Evolutionary conservation across 2,329 filamentous ascomycete genomes (phyloP), one percentile per base, ranked within the genome.

Genomic region (Apiospora sp.): DNA sequence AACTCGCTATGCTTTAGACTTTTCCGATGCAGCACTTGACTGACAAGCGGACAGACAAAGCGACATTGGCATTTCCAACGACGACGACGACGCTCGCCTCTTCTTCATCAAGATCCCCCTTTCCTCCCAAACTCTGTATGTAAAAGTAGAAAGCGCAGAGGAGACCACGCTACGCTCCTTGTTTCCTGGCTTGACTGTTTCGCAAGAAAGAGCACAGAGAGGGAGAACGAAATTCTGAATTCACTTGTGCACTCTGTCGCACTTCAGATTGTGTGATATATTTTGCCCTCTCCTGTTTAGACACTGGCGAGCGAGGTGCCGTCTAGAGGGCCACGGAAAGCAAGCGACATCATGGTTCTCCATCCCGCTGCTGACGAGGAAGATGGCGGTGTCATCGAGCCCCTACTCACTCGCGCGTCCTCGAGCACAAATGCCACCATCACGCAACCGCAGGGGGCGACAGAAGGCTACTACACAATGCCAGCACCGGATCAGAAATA

Each of bases 381-480:
- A 41, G 58, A 64, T 41, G 58, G 58, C 34, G 58, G 58, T 1
- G 58, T 64, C 58, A 64, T 37, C 34, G 30, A 41, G 5, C 58
- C 58, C 10, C 58, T 64, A 6, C 34, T 64, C 34, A 41, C 58
- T 4, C 58, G 30, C 10, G 58, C 34, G 2, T 41, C 58, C 16
- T 41, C 58, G 19, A 64, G 58, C 58, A 64, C 58, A 41, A 64
- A 64, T n/a, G 58, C 58, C 58, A 64, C 58, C 58, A 64, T 64
- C 58, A 64, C 58, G 1, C 58, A 64, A 12, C 58, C 30, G 58
- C 58, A 41, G 3, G 58, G 58, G 8, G 22, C 14, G 58, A 41
- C 30, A 14, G 34, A 41, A n/a, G 58, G 58, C 34, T 64, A 64
- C 19, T 64, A n/a, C 58, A 64, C 58, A 10, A 64, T 64, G 19